phyloP scores from a whole-genome alignment of 2,329 filamentous ascomycete genomes.

The Fusarium pseudoanthophilum region DNA sequence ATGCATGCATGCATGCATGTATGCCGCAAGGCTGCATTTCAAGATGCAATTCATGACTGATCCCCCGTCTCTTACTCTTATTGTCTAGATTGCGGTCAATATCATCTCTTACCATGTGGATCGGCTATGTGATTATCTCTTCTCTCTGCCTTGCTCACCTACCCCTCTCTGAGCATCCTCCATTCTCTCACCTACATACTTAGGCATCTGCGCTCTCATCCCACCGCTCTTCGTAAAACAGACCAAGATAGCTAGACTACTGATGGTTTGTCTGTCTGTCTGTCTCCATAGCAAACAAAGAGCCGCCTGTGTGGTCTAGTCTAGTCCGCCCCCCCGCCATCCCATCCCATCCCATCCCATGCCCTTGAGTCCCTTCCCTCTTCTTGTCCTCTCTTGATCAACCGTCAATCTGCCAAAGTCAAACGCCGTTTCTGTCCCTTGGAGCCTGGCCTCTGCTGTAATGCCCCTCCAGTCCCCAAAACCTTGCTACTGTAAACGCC shows the following conservation, averaged over 20 bases:
- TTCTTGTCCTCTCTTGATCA: background rate
- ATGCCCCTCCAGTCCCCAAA: background rate
- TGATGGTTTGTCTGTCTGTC: background rate
- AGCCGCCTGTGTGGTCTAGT: background rate
- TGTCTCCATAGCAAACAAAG: constrained; percentile 6
- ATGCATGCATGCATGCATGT: background rate
- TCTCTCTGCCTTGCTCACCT: too few species aligned
- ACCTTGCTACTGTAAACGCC: constrained; percentile 13
- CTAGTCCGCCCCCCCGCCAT: background rate
- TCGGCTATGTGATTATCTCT: background rate
- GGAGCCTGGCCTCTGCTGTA: background rate
- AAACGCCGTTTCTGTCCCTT: background rate
- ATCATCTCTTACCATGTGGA: background rate
- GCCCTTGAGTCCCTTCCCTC: background rate
- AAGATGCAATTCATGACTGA: background rate
- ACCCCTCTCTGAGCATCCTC: background rate
- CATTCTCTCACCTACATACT: background rate
- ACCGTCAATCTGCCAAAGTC: background rate
- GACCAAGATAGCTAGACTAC: background rate
- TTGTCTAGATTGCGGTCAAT: background rate
- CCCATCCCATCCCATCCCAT: background rate
- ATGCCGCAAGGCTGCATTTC: background rate
- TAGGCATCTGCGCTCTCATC: background rate
- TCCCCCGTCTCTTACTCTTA: background rate
- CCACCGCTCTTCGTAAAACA: background rate